Evolutionary conservation across 352 stramenopile species (phyloP).

Genomic region (Poterioochromonas sp.): DNA sequence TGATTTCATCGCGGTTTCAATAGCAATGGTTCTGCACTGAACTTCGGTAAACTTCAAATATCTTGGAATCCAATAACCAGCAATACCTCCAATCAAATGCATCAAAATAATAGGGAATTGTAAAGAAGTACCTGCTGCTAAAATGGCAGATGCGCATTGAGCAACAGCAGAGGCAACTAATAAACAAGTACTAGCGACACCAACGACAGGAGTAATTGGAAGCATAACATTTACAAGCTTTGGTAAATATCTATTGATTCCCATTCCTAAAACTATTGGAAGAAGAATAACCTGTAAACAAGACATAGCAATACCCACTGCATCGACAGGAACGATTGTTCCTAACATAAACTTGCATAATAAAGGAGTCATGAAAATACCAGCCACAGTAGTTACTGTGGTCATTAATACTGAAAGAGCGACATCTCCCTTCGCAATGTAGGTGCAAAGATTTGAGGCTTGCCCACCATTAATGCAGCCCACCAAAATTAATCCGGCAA

Average conservation of each 20-base stretch:
- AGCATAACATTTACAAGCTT: constrained; percentile 54
- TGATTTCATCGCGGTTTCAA: constrained; percentile 75
- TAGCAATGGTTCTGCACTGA: constrained; percentile 66
- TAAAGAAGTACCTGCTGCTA: constrained; percentile 55
- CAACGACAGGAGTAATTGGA: constrained; percentile 66
- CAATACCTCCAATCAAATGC: constrained; percentile 63
- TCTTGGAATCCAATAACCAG: constrained; percentile 62
- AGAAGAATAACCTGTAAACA: constrained; percentile 71
- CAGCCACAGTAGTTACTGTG: constrained; percentile 67
- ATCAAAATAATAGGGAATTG: constrained; percentile 66
- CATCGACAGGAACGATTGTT: constrained; percentile 68
- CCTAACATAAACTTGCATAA: constrained; percentile 69
- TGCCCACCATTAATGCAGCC: constrained; percentile 72
- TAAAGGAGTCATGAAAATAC: constrained; percentile 74
- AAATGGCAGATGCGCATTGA: constrained; percentile 61
- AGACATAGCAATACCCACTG: constrained; percentile 63
- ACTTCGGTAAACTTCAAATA: constrained; percentile 59
- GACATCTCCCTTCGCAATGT: constrained; percentile 73
- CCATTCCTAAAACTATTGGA: constrained; percentile 70
- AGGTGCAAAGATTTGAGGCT: constrained; percentile 73
- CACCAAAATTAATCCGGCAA: constrained; percentile 72
- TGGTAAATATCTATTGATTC: constrained; percentile 49
- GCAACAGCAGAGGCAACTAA: constrained; percentile 67
- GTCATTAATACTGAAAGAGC: constrained; percentile 75
- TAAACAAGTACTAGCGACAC: constrained; percentile 67